Base-by-base conservation (phyloP, 2,329 filamentous ascomycete species). In the Aureobasidium zeae region DNA sequence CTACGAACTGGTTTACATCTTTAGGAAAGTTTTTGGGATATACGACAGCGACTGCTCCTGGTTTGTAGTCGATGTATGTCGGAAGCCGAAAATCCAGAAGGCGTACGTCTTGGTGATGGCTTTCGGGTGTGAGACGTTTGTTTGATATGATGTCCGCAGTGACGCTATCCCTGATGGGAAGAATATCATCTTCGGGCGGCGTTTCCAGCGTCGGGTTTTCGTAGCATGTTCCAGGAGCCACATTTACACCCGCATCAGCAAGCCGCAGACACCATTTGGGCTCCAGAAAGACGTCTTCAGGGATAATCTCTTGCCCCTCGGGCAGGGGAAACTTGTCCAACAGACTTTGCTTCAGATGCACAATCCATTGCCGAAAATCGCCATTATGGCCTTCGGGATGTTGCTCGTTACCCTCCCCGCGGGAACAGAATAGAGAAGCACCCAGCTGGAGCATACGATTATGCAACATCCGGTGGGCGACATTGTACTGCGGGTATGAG, bases 101-200 rank as follows among this genome's bases (percentile, higher is more conserved):
- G 0, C 91, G 83, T 32, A 96, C 89, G 65, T 98, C 91, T 66
- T 98, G 91, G 81, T 86, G 95, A 64, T 98, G 91, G 1, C 69
- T 67, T 1, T 61, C 36, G 0, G 88, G 79, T 0, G 91, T 98
- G 5, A 94, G 62, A 12, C 88, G 76, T 13, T 68, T 61, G 56
- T 94, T 94, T n/a, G 64, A 59, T 1, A 68, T 55, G 1, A 98
- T 58, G 0, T 62, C 72, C 7, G 80, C 83, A 0, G 60, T 62
- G 50, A 77, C 66, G 2, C 73, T 68, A 30, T 67, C 64, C 0
- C 76, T 73, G 10, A 86, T 70, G 0, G 79, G 72, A 2, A 86
- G 67, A 3, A 71, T 55, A 49, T 69, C 67, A 43, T 58, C 43
- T 19, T 68, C 63, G 13, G 65, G 64, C 2, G 45, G 45, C 13